Base-by-base conservation (phyloP, 805 yeast species). In the Schizosaccharomyces osmophilus region DNA sequence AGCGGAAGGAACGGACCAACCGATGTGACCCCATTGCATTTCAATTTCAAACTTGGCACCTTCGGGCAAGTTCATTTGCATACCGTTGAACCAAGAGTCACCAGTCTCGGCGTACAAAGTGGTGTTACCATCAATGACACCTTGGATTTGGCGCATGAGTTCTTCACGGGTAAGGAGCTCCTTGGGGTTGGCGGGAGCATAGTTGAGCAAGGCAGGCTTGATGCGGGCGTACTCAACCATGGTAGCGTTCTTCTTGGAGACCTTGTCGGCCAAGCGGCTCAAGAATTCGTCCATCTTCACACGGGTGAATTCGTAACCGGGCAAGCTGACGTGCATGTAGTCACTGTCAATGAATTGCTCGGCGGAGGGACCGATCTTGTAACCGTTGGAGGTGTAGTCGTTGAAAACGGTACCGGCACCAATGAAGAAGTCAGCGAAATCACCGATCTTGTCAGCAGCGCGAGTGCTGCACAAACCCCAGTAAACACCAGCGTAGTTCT, bases 1-100 rank as follows among this genome's bases (percentile, higher is more conserved):
- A 3, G 93, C 78, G 13, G 89, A 84, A 2, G 96, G 96, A 31
- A 89, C 74, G 0, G 95, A 90, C 74, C 80, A 85, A 5, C 97
- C 97, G 67, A 89, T 89, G 29, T 26, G 29, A 39, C 61, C 61
- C 61, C 61, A 59, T 43, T 36, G 61, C 26, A 59, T 48, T 62
- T 63, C 60, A 41, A 48, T 22, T 48, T 83, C 73, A 61, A 75
- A 73, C 61, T 73, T 73, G 36, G 78, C 73, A 61, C 78, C 76
- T 22, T 70, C 67, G 54, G 88, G 85, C 63, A 89, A 78, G 65
- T 73, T 73, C 42, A 83, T 69, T 67, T 85, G 90, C 41, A 86
- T 80, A 55, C 84, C 68, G 8, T 83, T 89, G 73, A 87, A 87
- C 75, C 83, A 81, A 68, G 85, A 79, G 2, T 95, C 82, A 61